Base-by-base conservation (phyloP, 306 rosid species). In the Vigna radiata region DNA sequence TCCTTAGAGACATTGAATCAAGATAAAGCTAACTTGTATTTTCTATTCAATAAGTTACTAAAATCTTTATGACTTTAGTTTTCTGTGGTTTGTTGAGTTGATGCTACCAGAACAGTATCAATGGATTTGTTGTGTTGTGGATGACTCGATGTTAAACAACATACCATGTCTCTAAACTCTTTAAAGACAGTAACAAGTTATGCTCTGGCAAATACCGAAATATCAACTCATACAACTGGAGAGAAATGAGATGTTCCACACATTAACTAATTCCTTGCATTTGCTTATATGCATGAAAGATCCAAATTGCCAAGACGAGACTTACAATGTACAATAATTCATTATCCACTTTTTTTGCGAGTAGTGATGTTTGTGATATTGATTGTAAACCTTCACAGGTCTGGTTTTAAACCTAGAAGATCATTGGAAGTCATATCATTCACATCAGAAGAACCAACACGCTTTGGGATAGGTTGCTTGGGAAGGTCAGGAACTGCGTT, bases 381-480 rank as follows among this genome's bases (percentile, higher is more conserved):
- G 66, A 70, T 79, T 59, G 55, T 68, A 60, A 78, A 74, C 37
- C 77, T 76, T 79, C 8, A 60, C 89, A 95, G 98, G 89, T 86
- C 92, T 13, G 97, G 97, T 15, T 92, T 92, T 71, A 89, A 86
- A 77, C 98, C 98, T 55, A 90, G 62, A 77, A 83, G 92, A 77
- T 81, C 98, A 1, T 83, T 95, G 82, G 98, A 92, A 85, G 85
- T 92, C 82, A 87, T 95, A 79, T 72, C 81, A 79, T 95, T 95
- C 88, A 95, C 98, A 63, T 95, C 98, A 15, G 98, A 95, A 88
- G 98, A 95, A 83, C 97, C 98, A 31, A 89, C 98, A 23, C 96
- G 97, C 81, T 95, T 88, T 85, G 98, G 97, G 68, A 89, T 95
- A 78, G 61, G 97, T 85, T 95, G 98, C 82, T 85, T 95, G 78